phyloP scores from a whole-genome alignment of 257 asterid genomes.

The Solanum tarapatanum region DNA sequence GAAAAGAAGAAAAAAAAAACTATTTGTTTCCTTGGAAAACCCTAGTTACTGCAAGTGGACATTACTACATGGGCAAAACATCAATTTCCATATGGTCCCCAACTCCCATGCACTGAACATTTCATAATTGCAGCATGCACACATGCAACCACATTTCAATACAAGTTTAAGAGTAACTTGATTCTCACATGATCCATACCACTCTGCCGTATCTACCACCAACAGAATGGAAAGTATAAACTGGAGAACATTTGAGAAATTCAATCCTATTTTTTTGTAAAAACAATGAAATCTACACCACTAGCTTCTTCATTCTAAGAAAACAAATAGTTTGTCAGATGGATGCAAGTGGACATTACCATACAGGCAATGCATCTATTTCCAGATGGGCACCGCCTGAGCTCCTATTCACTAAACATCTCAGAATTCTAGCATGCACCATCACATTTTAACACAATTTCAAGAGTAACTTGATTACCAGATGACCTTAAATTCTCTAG shows the following conservation, averaged over 20 bases:
- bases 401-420: not conserved
- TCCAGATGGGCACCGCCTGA: not conserved
- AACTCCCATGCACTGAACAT: not conserved
- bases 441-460: not conserved
- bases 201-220: not conserved
- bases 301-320: not conserved
- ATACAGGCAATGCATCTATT: not conserved
- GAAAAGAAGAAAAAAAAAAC: not conserved
- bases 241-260: not conserved
- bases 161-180: not conserved
- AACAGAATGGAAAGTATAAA: not conserved
- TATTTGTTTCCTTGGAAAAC: not conserved
- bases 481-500: not conserved
- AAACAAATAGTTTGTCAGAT: not conserved
- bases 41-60: not conserved
- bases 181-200: not conserved
- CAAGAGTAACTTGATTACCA: not conserved
- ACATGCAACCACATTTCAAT: not conserved
- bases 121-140: not conserved
- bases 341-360: not conserved
- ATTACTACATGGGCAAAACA: not conserved
- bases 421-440: not conserved
- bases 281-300: not conserved
- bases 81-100: not conserved
- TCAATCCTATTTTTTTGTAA: not conserved